Percentiles rank a stretch among this genome's conserved stretches.
Evolutionary conservation across 495 filamentous ascomycete genomes (phyloP).

Genomic region (Penicillium argentinense): DNA sequence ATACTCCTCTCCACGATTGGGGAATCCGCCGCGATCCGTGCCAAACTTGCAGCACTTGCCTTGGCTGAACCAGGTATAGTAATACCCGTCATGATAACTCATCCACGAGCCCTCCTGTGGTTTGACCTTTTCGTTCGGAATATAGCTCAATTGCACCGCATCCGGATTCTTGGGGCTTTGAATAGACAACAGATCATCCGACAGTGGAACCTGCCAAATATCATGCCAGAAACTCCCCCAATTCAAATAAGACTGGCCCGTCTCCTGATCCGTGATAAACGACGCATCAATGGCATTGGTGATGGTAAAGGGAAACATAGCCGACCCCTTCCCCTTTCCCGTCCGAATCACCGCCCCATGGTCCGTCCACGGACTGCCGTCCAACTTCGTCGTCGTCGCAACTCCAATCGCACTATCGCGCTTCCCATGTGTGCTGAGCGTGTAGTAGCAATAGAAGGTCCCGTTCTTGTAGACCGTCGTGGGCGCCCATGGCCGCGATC

Average conservation of each 20-base stretch:
- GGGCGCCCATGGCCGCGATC: conserved; percentile 56
- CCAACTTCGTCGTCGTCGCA: conserved; percentile 60
- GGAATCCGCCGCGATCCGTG: conserved; percentile 32
- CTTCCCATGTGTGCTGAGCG: conserved; percentile 60
- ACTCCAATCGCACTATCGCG: conserved; percentile 68
- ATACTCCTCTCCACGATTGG: conserved; percentile 62
- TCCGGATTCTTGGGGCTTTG: conserved; percentile 34
- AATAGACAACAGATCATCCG: conserved; percentile 40
- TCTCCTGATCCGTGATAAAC: conserved; percentile 48
- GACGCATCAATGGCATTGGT: conserved; percentile 77
- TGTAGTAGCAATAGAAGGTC: conserved; percentile 73
- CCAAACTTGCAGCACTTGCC: conserved; percentile 66
- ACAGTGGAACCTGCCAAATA: conserved; percentile 63
- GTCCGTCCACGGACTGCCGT: conserved; percentile 57
- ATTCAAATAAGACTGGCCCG: conserved; percentile 54
- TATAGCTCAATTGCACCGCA: conserved; percentile 49
- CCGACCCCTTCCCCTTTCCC: conserved; percentile 28
- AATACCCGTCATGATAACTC: conserved; percentile 57
- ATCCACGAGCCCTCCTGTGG: conserved; percentile 64
- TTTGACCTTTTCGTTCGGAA: conserved; percentile 28
- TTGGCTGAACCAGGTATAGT: conserved; percentile 70
- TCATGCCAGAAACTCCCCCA: conserved; percentile 76
- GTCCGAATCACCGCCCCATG: conserved; percentile 47
- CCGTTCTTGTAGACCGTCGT: conserved; percentile 56
- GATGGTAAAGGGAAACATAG: conserved; percentile 49